These are phyloP conservation scores for Kurtzmaniella cleridarum DNA, from an alignment of 805 yeast species.

Conservation along the genomic window DNA sequence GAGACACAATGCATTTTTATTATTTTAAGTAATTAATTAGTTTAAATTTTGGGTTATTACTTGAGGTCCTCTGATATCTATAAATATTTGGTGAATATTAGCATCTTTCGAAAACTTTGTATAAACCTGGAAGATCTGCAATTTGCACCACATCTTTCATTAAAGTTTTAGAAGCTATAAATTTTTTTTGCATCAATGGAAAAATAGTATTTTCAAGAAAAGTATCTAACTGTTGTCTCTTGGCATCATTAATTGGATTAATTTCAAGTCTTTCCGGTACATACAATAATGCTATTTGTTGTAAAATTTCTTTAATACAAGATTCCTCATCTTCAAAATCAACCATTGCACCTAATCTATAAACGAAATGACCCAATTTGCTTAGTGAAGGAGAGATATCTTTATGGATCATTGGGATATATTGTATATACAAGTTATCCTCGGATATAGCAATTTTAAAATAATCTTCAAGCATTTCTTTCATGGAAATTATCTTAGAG, in stretches of 20 bases:
- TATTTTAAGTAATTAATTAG: too few species aligned
- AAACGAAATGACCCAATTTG: slow-evolving; percentile 65
- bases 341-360: slow-evolving; percentile 52
- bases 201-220: slow-evolving; percentile 55
- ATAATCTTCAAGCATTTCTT: slow-evolving; percentile 77
- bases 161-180: slow-evolving; percentile 58
- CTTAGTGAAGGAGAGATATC: slow-evolving; percentile 56
- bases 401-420: slow-evolving; percentile 63
- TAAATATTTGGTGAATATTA: too few species aligned
- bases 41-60: too few species aligned
- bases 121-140: slow-evolving; percentile 87
- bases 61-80: too few species aligned
- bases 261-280: slow-evolving; percentile 51
- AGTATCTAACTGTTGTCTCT: slow-evolving; percentile 19
- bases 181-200: slow-evolving; percentile 56
- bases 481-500: slow-evolving; percentile 39
- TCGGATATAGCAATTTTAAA: slow-evolving; percentile 49
- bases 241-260: slow-evolving; percentile 16
- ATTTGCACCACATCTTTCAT: slow-evolving; percentile 64
- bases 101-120: slow-evolving; percentile 90
- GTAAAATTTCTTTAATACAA: slow-evolving; percentile 62
- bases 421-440: slow-evolving; percentile 18
- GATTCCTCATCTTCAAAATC: slow-evolving; percentile 63
- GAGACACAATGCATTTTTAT: too few species aligned
- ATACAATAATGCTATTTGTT: slow-evolving; percentile 68